phyloP scores from a whole-genome alignment of 768 basidiomycete species.

The Tephrocybe rancida region DNA sequence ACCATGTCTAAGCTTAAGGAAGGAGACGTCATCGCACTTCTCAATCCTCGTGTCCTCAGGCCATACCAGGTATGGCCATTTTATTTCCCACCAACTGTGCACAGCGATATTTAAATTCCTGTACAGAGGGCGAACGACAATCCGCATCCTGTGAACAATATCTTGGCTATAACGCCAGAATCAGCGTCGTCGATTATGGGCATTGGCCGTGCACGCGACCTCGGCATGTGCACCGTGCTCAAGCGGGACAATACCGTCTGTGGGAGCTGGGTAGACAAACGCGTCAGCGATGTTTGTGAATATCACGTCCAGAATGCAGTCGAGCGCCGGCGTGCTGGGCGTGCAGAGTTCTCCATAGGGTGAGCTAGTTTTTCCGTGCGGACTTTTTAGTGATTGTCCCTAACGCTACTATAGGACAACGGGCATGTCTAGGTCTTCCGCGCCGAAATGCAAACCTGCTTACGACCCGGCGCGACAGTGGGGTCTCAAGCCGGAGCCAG shows the following conservation, averaged over 20 bases:
- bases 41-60: constrained; percentile 87
- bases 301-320: constrained; percentile 88
- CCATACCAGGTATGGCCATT: constrained; percentile 72
- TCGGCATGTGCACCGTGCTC: constrained; percentile 80
- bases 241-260: constrained; percentile 84
- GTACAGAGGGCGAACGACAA: constrained; percentile 47
- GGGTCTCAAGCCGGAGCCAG: constrained; percentile 64
- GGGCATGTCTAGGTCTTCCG: constrained; percentile 59
- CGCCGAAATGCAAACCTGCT: constrained; percentile 52
- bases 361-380: constrained; percentile 34
- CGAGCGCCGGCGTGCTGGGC: constrained; percentile 66
- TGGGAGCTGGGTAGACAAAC: constrained; percentile 89
- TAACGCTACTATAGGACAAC: constrained; percentile 55
- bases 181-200: constrained; percentile 79
- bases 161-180: constrained; percentile 87
- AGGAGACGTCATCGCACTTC: constrained; percentile 87
- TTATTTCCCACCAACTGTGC: background rate
- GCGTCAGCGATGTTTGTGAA: constrained; percentile 86
- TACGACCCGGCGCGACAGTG: constrained; percentile 76
- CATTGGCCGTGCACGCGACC: constrained; percentile 84
- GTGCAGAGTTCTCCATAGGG: constrained; percentile 89
- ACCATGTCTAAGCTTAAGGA: constrained; percentile 81
- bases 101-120: background rate
- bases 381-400: background rate
- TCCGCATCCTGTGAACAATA: constrained; percentile 79